Evolutionary conservation across 805 yeast species (phyloP).

Genomic region (Priceomyces castillae): DNA sequence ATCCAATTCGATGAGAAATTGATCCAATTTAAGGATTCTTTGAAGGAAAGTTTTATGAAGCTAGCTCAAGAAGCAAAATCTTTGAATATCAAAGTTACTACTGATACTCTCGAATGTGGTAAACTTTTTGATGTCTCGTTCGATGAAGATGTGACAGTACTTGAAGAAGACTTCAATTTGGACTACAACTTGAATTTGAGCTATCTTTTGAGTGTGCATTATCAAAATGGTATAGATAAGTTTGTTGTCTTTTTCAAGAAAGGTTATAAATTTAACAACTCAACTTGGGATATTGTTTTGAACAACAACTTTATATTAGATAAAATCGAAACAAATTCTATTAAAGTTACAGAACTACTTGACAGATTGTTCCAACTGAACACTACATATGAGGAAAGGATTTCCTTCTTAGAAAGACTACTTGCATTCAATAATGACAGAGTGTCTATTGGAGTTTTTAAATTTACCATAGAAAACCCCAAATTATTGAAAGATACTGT

Average conservation of each 20-base stretch:
- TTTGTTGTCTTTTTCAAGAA: slow-evolving; percentile 27
- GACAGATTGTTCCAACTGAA: slow-evolving; percentile 21
- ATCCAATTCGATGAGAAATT: slow-evolving; percentile 26
- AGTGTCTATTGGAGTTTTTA: slow-evolving; percentile 21
- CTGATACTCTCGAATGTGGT: not conserved
- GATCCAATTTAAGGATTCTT: slow-evolving; percentile 15
- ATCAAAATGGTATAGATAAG: slow-evolving; percentile 20
- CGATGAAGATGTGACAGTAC: not conserved
- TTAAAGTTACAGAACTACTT: slow-evolving; percentile 19
- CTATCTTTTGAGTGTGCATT: slow-evolving; percentile 25
- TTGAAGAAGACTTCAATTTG: slow-evolving; percentile 4
- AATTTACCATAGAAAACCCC: slow-evolving; percentile 12
- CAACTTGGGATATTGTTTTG: slow-evolving; percentile 32
- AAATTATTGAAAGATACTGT: slow-evolving; percentile 4
- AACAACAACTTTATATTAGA: slow-evolving; percentile 26
- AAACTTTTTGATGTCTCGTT: not conserved
- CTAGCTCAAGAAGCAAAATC: slow-evolving; percentile 6
- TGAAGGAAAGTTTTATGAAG: slow-evolving; percentile 15
- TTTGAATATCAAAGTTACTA: not conserved
- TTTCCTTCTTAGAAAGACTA: slow-evolving; percentile 13
- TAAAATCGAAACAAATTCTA: slow-evolving; percentile 15
- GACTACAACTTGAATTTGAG: slow-evolving; percentile 24
- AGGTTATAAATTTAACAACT: slow-evolving; percentile 29
- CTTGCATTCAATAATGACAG: slow-evolving; percentile 24
- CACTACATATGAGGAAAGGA: slow-evolving; percentile 9